A percentile compares a stretch with the other conserved stretches of the same genome.
Conservation (phyloP, 805 yeast genomes). For the Wickerhamomyces chaumierensis region DNA sequence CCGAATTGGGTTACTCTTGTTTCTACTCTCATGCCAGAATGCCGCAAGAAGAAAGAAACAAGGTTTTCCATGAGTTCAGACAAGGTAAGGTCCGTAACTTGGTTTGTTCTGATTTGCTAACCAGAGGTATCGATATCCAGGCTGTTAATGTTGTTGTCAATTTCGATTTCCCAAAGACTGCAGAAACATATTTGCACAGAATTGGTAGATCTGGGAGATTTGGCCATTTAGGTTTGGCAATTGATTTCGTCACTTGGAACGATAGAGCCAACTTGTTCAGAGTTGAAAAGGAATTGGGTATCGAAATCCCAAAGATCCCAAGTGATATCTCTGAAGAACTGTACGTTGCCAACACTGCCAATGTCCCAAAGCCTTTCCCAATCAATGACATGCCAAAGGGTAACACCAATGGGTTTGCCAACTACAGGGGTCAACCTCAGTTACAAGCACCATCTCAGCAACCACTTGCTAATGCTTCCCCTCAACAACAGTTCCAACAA, state of each 20-base stretch:
- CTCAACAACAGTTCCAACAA: slow-evolving; percentile 11
- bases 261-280: slow-evolving; percentile 89
- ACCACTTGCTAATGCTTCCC: slow-evolving; percentile 1
- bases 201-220: slow-evolving; percentile 99
- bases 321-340: slow-evolving; percentile 80
- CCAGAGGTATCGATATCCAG: slow-evolving; percentile 98
- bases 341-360: slow-evolving; percentile 66
- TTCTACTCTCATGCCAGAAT: slow-evolving; percentile 94
- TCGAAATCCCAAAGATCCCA: slow-evolving; percentile 95
- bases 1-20: slow-evolving; percentile 94
- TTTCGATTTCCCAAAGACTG: slow-evolving; percentile 96
- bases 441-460: slow-evolving; percentile 8
- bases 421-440: slow-evolving; percentile 34
- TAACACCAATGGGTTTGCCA: slow-evolving; percentile 25
- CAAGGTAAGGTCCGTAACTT: slow-evolving; percentile 95
- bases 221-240: slow-evolving; percentile 96
- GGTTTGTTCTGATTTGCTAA: slow-evolving; percentile 91
- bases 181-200: slow-evolving; percentile 95
- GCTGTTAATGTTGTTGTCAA: slow-evolving; percentile 97
- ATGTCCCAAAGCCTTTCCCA: slow-evolving; percentile 85
- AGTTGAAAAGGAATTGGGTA: slow-evolving; percentile 94
- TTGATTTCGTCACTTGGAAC: slow-evolving; percentile 92
- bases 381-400: slow-evolving; percentile 44
- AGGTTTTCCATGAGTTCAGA: slow-evolving; percentile 97
- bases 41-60: slow-evolving; percentile 96